Percentiles rank a stretch among this genome's conserved stretches.
These are phyloP conservation scores for Lactifluus volemus DNA, from an alignment of 768 basidiomycete species.

Conservation along the genomic window DNA sequence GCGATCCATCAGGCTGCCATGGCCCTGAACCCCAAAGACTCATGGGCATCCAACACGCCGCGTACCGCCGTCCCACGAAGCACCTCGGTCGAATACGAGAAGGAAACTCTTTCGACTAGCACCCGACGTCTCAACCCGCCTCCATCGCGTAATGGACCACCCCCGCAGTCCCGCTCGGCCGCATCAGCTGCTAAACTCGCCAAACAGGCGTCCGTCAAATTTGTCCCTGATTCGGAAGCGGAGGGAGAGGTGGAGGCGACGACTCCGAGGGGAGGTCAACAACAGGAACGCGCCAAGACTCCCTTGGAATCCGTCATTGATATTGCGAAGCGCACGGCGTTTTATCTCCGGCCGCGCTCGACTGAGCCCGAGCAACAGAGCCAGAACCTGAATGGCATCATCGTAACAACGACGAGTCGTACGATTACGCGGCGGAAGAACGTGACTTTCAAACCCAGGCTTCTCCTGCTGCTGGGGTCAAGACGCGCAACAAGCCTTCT, in stretches of 20 bases:
- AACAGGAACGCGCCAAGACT: slow-evolving; percentile 49
- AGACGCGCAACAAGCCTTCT: slow-evolving; percentile 24
- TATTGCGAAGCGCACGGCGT: slow-evolving; percentile 49
- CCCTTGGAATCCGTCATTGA: slow-evolving; percentile 57
- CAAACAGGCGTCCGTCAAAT: slow-evolving; percentile 44
- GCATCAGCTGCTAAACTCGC: slow-evolving; percentile 33
- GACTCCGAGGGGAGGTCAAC: slow-evolving; percentile 20
- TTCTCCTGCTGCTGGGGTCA: not conserved
- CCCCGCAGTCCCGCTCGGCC: slow-evolving; percentile 23
- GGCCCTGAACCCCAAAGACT: slow-evolving; percentile 44
- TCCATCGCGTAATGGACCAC: slow-evolving; percentile 39
- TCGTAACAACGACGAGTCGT: slow-evolving; percentile 32
- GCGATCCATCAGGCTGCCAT: slow-evolving; percentile 69
- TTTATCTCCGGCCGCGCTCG: slow-evolving; percentile 57
- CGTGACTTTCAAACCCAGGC: slow-evolving; percentile 39
- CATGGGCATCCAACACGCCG: slow-evolving; percentile 55
- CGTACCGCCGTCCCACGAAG: slow-evolving; percentile 51
- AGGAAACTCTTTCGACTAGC: slow-evolving; percentile 45
- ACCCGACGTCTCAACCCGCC: slow-evolving; percentile 50
- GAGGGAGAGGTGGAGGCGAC: slow-evolving; percentile 34
- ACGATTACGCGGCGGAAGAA: slow-evolving; percentile 76
- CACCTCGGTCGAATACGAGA: slow-evolving; percentile 75
- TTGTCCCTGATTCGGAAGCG: slow-evolving; percentile 59
- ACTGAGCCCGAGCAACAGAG: slow-evolving; percentile 38
- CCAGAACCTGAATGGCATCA: slow-evolving; percentile 8